phyloP scores from a whole-genome alignment of 495 filamentous ascomycete species.

The Peziza echinospora region DNA sequence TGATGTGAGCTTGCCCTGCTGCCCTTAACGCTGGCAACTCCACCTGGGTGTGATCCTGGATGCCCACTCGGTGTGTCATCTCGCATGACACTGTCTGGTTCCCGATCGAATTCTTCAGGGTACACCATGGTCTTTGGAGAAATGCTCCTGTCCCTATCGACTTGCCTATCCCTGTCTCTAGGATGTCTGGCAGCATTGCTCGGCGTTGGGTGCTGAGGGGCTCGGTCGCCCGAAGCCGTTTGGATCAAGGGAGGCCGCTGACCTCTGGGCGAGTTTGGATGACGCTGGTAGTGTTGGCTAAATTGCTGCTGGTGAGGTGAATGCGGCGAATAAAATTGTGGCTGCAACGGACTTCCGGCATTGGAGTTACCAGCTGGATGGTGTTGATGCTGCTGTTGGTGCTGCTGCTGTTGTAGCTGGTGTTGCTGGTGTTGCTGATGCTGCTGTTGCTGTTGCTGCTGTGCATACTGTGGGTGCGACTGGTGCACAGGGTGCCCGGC shows the following conservation, averaged over 20 bases:
- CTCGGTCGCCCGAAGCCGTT: not conserved
- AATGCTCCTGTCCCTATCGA: not conserved
- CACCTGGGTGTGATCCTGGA: not conserved
- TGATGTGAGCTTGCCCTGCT: not conserved
- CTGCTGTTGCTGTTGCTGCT: conserved; percentile 5
- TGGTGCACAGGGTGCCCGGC: not conserved
- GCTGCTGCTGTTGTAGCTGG: conserved; percentile 13
- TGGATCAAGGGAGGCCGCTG: not conserved
- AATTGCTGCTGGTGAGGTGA: not conserved
- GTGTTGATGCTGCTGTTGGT: conserved; percentile 12
- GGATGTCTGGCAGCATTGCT: not conserved
- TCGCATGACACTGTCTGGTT: not conserved
- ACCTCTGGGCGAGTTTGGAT: not conserved
- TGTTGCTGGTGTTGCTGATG: conserved; percentile 13
- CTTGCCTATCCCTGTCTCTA: not conserved
- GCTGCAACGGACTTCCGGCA: conserved; percentile 7
- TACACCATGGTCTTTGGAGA: not conserved
- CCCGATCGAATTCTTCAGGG: not conserved
- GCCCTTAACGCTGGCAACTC: not conserved
- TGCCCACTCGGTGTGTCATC: not conserved
- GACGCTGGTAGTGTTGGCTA: not conserved
- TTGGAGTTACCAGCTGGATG: conserved; percentile 9
- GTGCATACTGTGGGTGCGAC: conserved; percentile 7
- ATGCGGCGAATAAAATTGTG: conserved; percentile 7
- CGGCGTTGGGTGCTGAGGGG: not conserved